Percentiles rank a stretch among this genome's conserved stretches.
These are phyloP conservation scores for Cercospora janseana DNA, from an alignment of 2,329 filamentous ascomycete genomes.

Conservation along the genomic window DNA sequence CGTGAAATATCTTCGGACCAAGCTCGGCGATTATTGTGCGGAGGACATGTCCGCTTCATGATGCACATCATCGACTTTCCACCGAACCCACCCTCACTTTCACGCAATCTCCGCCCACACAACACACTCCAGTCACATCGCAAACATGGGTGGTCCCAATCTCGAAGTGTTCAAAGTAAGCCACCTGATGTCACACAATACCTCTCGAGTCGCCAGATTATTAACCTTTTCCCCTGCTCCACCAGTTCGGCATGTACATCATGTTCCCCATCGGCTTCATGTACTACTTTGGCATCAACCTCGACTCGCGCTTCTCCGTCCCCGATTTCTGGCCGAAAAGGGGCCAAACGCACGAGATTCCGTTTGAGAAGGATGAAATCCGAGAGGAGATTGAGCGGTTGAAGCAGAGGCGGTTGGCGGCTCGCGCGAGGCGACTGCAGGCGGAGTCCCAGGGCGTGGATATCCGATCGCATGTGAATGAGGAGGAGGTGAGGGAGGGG, in stretches of 20 bases:
- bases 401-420: conserved; percentile 50
- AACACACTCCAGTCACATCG: neutral
- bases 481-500: conserved; percentile 8
- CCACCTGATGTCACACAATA: neutral
- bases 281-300: conserved; percentile 99
- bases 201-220: neutral
- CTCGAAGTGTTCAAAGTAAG: conserved; percentile 90
- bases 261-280: conserved; percentile 98
- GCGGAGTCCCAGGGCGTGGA: conserved; percentile 29
- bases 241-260: conserved; percentile 94
- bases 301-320: conserved; percentile 86
- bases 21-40: conserved; percentile 4
- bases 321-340: conserved; percentile 90
- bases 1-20: neutral
- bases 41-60: conserved; percentile 5
- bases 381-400: conserved; percentile 74
- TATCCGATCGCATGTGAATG: conserved; percentile 4
- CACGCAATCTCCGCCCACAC: neutral
- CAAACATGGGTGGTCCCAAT: conserved; percentile 74
- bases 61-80: conserved; percentile 16
- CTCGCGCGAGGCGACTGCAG: conserved; percentile 50
- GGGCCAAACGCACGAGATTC: conserved; percentile 72
- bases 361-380: conserved; percentile 78
- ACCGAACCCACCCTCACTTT: neutral
- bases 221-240: neutral